These are phyloP conservation scores for Fragilariopsis cylindrus DNA, from an alignment of 108 stramenopile genomes.

Conservation along the genomic window DNA sequence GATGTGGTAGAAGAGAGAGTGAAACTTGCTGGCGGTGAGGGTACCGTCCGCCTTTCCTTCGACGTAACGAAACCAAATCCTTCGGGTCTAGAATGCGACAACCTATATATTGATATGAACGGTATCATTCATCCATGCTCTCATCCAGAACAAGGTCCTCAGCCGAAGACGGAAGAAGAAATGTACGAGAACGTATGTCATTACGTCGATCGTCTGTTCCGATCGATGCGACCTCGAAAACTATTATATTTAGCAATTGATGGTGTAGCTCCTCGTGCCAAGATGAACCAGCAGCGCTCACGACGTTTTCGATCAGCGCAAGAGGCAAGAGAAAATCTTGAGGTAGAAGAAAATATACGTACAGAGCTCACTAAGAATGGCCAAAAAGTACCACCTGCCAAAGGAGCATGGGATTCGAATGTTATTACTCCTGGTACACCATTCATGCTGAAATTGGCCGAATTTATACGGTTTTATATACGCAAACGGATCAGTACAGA, in stretches of 20 bases:
- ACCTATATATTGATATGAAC: slow-evolving; percentile 99
- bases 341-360: slow-evolving; percentile 82
- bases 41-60: slow-evolving; percentile 72
- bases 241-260: slow-evolving; percentile 94
- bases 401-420: slow-evolving; percentile 94
- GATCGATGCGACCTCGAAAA: slow-evolving; percentile 84
- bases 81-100: slow-evolving; percentile 88
- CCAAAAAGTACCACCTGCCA: slow-evolving; percentile 64
- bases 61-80: slow-evolving; percentile 91
- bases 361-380: slow-evolving; percentile 77
- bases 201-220: slow-evolving; percentile 87
- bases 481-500: slow-evolving; percentile 89
- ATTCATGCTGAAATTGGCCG: slow-evolving; percentile 92
- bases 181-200: slow-evolving; percentile 96
- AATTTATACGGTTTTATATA: slow-evolving; percentile 89
- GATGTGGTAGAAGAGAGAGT: slow-evolving; percentile 94
- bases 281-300: slow-evolving; percentile 96
- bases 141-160: slow-evolving; percentile 92
- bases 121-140: slow-evolving; percentile 99
- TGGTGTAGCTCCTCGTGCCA: slow-evolving; percentile 98
- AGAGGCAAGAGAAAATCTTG: slow-evolving; percentile 89
- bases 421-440: slow-evolving; percentile 99
- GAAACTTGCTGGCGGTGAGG: slow-evolving; percentile 57
- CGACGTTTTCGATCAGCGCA: slow-evolving; percentile 96
- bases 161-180: slow-evolving; percentile 92